phyloP scores from a whole-genome alignment of 2,329 filamentous ascomycete species.

The Pezicula rhizophila region DNA sequence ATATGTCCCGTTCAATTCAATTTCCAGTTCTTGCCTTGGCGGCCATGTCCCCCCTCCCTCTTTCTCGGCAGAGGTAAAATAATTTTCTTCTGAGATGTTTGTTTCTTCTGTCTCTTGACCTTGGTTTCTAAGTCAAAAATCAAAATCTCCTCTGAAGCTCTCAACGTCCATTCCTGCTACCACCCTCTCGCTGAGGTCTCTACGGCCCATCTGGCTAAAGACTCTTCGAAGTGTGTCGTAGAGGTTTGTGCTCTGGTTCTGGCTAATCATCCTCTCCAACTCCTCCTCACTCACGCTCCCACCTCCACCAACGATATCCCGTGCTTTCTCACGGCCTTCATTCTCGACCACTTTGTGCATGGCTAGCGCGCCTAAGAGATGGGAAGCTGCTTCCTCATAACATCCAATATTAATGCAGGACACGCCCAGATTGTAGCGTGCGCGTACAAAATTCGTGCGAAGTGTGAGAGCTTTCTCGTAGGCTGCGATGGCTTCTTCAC shows the following conservation, averaged over 20 bases:
- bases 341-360: constrained; percentile 95
- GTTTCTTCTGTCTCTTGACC: too few relatives aligned
- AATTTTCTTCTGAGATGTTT: too few relatives aligned
- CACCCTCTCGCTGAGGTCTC: constrained; percentile 83
- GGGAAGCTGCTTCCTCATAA: constrained; percentile 85
- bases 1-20: too few relatives aligned
- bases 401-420: constrained; percentile 97
- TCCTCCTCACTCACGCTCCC: constrained; percentile 59
- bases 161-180: constrained; percentile 87
- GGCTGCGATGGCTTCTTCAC: constrained; percentile 92
- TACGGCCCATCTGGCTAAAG: constrained; percentile 91
- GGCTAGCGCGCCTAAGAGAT: constrained; percentile 82
- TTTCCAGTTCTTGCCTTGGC: too few relatives aligned
- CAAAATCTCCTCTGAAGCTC: constrained; percentile 82
- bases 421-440: constrained; percentile 93
- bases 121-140: constrained; percentile 50
- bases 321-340: constrained; percentile 74
- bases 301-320: constrained; percentile 67
- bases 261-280: constrained; percentile 80
- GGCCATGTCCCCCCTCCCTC: too few relatives aligned
- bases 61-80: too few relatives aligned
- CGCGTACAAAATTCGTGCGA: constrained; percentile 93
- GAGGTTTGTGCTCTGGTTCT: constrained; percentile 94
- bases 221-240: constrained; percentile 91
- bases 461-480: constrained; percentile 89